Evolutionary conservation across 2,329 filamentous ascomycete species (phyloP).

Genomic region (Ophiostoma angusticollis): DNA sequence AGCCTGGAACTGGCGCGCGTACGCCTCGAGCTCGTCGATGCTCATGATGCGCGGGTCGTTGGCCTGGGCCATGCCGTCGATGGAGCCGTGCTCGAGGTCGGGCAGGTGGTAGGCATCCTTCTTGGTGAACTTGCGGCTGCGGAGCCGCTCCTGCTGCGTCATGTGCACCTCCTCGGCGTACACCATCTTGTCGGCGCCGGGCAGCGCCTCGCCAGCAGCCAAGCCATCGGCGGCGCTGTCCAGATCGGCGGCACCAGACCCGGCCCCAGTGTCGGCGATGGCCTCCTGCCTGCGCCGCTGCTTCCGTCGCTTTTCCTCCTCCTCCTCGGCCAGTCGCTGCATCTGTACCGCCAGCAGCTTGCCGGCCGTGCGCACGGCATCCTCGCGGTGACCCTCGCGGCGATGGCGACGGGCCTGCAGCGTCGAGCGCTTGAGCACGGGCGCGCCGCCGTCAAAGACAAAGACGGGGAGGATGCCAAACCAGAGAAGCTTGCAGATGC

Average conservation of each 20-base stretch:
- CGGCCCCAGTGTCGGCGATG: slow-evolving; percentile 24
- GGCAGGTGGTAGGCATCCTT: slow-evolving; percentile 94
- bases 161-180: slow-evolving; percentile 88
- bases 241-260: slow-evolving; percentile 17
- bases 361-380: slow-evolving; percentile 82
- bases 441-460: slow-evolving; percentile 93
- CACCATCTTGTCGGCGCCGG: slow-evolving; percentile 56
- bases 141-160: slow-evolving; percentile 59
- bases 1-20: slow-evolving; percentile 80
- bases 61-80: slow-evolving; percentile 75
- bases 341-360: slow-evolving; percentile 90
- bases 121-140: slow-evolving; percentile 70
- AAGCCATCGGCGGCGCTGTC: slow-evolving; percentile 29
- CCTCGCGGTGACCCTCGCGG: slow-evolving; percentile 78
- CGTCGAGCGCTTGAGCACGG: slow-evolving; percentile 79
- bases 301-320: slow-evolving; percentile 51
- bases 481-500: slow-evolving; percentile 95
- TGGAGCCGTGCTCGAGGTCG: slow-evolving; percentile 59
- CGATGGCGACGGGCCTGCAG: slow-evolving; percentile 66
- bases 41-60: slow-evolving; percentile 96
- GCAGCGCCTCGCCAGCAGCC: slow-evolving; percentile 53
- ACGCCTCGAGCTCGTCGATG: slow-evolving; percentile 83
- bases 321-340: slow-evolving; percentile 79
- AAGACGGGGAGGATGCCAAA: slow-evolving; percentile 95
- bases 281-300: slow-evolving; percentile 29